Evolutionary conservation across 140 eudicot species (phyloP), one percentile per base, ranked within the genome.

Genomic region (Cichorium intybus): DNA sequence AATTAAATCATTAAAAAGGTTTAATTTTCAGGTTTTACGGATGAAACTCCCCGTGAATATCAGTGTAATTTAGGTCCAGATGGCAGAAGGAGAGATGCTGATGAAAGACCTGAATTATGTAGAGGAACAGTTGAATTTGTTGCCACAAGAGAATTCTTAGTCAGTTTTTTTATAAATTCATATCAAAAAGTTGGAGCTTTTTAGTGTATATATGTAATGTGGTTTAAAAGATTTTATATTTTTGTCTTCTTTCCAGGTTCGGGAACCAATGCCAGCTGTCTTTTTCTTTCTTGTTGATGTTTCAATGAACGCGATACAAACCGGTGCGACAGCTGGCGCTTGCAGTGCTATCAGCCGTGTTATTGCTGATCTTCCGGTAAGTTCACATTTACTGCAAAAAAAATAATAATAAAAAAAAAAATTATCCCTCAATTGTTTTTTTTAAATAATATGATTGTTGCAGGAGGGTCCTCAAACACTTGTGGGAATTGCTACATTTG

Each of bases 61-160:
- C 99, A 85, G 61, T 88, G 99, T 88, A 93, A 93, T 76, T 72
- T 93, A 57, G 99, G 95, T 53, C 96, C 96, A 16, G 96, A 93
- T 79, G 99, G 99, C 51, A 86, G 99, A 60, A 95, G 99, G 26
- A 88, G 99, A 81, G 99, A 93, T 80, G 99, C 96, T 73, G 99
- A 93, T 77, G 99, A 93, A 78, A 88, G 99, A 68, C 96, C 99
- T 71, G 99, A 93, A 72, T 70, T 92, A 62, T 88, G 96, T 80
- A 81, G 87, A 79, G 99, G 99, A 77, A 92, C 99, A 39, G 99
- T 92, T 73, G 99, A 92, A 74, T 92, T 92, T 81, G 84, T 88
- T 77, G 99, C 99, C 20, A 64, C 99, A 12, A 88, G 79, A 74
- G 99, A 92, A 67, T 92, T 83, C 63, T 75, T 85, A 93, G 99